These are phyloP conservation scores for Ustilago trichophora DNA, from an alignment of 1,284 basidiomycete species.

Conservation along the genomic window DNA sequence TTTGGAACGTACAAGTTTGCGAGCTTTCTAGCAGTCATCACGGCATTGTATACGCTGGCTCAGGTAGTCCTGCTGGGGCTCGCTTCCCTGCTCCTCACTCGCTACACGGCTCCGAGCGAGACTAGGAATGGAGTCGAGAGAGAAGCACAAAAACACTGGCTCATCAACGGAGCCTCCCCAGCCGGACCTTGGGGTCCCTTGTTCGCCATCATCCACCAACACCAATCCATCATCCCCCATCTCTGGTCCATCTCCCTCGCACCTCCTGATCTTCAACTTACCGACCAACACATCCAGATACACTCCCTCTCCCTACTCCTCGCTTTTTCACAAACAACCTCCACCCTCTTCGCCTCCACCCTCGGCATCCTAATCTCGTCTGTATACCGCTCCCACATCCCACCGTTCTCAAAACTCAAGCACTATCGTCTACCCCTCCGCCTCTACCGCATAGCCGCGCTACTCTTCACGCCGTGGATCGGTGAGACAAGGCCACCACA, in stretches of 20 bases:
- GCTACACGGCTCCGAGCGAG: not conserved
- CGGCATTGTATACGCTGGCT: constrained; percentile 8
- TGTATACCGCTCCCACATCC: constrained; percentile 10
- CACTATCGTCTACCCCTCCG: constrained; percentile 19
- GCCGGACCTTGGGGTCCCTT: constrained; percentile 33
- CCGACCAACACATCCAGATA: constrained; percentile 18
- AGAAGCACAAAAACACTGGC: not conserved
- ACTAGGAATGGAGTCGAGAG: not conserved
- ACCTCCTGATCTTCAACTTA: constrained; percentile 2
- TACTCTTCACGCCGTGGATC: constrained; percentile 9
- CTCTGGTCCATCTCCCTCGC: constrained; percentile 26
- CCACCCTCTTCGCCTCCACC: not conserved
- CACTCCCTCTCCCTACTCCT: constrained; percentile 15
- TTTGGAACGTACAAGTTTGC: constrained; percentile 88
- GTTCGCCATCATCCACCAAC: constrained; percentile 34
- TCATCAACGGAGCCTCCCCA: constrained; percentile 8
- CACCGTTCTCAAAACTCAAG: not conserved
- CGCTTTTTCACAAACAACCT: constrained; percentile 13
- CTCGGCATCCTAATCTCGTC: constrained; percentile 16
- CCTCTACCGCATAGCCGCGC: constrained; percentile 10
- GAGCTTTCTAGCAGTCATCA: constrained; percentile 22
- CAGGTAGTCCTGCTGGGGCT: constrained; percentile 10
- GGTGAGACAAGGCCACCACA: constrained; percentile 18
- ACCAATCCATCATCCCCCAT: constrained; percentile 32
- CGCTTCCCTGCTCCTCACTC: not conserved